phyloP scores from a whole-genome alignment of 306 rosid genomes.

The Albizia julibrissin region DNA sequence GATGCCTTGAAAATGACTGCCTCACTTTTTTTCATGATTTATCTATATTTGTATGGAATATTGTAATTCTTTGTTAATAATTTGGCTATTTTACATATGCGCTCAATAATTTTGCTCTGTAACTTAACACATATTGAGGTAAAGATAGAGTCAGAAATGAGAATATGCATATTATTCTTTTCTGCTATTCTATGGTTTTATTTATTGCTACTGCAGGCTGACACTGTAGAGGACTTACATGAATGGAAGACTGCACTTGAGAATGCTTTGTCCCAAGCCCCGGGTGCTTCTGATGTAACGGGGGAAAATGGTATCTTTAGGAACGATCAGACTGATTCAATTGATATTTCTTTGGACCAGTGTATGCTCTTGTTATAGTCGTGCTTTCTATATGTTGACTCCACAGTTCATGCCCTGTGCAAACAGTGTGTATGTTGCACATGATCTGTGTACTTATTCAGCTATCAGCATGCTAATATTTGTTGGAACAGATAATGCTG shows the following conservation, averaged over 20 bases:
- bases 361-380: constrained; percentile 59
- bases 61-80: neutral
- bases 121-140: neutral
- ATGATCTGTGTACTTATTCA: constrained; percentile 20
- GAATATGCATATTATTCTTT: constrained; percentile 19
- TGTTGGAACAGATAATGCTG: constrained; percentile 9
- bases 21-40: neutral
- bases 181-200: constrained; percentile 19
- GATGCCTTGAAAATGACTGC: constrained; percentile 1
- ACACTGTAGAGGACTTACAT: constrained; percentile 78
- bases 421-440: constrained; percentile 7
- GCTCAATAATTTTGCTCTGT: neutral
- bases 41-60: neutral
- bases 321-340: constrained; percentile 68
- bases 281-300: constrained; percentile 48
- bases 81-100: neutral
- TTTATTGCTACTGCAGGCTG: constrained; percentile 68
- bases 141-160: constrained; percentile 23
- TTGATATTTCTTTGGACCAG: constrained; percentile 71
- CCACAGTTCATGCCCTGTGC: constrained; percentile 32
- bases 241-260: constrained; percentile 98
- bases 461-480: constrained; percentile 21
- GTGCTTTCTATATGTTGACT: constrained; percentile 42
- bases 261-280: constrained; percentile 86
- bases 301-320: constrained; percentile 85